These are phyloP conservation scores for Solanum tarapatanum DNA, from an alignment of 257 asterid genomes.

Conservation along the genomic window DNA sequence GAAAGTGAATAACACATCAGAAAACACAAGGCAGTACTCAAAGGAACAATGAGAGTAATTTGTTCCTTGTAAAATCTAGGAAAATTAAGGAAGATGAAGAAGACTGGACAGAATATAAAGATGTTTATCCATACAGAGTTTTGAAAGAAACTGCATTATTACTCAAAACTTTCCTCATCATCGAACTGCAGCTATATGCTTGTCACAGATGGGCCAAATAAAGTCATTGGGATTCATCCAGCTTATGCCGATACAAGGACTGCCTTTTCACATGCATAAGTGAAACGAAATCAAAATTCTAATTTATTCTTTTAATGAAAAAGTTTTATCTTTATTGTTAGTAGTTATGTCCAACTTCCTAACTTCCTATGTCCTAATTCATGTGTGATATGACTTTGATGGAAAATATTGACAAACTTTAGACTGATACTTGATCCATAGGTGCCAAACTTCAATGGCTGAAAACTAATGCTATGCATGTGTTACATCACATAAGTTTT, in stretches of 20 bases:
- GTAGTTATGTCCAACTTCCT: neutral
- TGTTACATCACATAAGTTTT: neutral
- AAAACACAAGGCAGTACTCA: neutral
- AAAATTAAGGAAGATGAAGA: neutral
- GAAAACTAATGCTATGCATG: neutral
- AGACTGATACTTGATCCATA: neutral
- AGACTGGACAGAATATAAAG: neutral
- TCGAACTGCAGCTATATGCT: neutral
- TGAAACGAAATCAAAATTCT: neutral
- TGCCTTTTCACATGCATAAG: neutral
- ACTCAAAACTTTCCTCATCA: neutral
- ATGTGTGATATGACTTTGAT: neutral
- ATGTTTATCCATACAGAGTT: neutral
- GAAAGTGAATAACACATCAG: conserved; percentile 8
- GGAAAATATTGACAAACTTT: neutral
- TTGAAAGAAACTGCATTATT: neutral
- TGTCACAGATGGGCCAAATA: conserved; percentile 12
- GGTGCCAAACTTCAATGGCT: neutral
- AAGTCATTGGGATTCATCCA: conserved; percentile 14
- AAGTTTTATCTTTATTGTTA: neutral
- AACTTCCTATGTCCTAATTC: neutral
- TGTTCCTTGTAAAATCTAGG: neutral
- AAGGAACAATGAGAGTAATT: neutral
- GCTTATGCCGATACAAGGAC: conserved; percentile 8
- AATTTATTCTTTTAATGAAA: neutral